A percentile compares a stretch with the other conserved stretches of the same genome.
These are phyloP conservation scores for Xylariaceae sp. DNA, from an alignment of 2,329 filamentous ascomycete genomes.

Conservation along the genomic window DNA sequence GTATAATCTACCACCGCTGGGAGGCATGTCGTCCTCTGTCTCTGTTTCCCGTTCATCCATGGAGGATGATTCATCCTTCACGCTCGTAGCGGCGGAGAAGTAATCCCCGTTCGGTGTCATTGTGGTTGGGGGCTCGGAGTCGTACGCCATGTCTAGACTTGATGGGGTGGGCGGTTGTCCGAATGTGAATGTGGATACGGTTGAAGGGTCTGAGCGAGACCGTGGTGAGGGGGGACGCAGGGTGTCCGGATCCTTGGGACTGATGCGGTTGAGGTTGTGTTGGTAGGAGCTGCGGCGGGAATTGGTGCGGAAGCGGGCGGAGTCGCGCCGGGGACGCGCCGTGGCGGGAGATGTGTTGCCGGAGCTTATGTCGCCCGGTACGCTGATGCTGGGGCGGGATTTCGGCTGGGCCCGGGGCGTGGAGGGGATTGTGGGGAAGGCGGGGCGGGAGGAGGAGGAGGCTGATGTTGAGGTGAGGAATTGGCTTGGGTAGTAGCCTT, in stretches of 20 bases:
- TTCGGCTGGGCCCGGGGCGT: conserved; percentile 22
- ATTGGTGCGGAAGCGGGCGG: conserved; percentile 1
- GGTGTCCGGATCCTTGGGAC: too few relatives aligned
- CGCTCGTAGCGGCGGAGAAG: conserved; percentile 23
- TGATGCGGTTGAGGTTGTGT: conserved; percentile 15
- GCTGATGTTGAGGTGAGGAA: conserved; percentile 23
- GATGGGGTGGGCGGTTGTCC: conserved; percentile 27
- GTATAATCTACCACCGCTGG: conserved; percentile 7
- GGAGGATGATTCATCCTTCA: conserved; percentile 10
- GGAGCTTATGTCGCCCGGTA: conserved; percentile 17
- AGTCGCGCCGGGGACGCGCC: conserved; percentile 1
- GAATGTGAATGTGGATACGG: conserved; percentile 16
- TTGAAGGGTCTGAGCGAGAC: conserved; percentile 17
- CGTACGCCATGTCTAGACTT: conserved; percentile 28
- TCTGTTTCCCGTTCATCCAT: background rate
- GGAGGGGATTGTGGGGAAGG: conserved; percentile 28
- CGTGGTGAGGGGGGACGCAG: too few relatives aligned
- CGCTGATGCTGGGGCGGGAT: conserved; percentile 1
- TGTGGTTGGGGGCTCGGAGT: conserved; percentile 29
- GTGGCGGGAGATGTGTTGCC: conserved; percentile 8
- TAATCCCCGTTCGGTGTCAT: conserved; percentile 25
- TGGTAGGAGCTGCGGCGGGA: conserved; percentile 10
- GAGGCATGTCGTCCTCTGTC: background rate
- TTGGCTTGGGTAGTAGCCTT: conserved; percentile 31
- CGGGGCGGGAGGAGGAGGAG: conserved; percentile 22